Percentiles rank a stretch among this genome's conserved stretches.
These are phyloP conservation scores for Paratinospora sagittata DNA, from an alignment of 164 flowering plant genomes.

Conservation along the genomic window DNA sequence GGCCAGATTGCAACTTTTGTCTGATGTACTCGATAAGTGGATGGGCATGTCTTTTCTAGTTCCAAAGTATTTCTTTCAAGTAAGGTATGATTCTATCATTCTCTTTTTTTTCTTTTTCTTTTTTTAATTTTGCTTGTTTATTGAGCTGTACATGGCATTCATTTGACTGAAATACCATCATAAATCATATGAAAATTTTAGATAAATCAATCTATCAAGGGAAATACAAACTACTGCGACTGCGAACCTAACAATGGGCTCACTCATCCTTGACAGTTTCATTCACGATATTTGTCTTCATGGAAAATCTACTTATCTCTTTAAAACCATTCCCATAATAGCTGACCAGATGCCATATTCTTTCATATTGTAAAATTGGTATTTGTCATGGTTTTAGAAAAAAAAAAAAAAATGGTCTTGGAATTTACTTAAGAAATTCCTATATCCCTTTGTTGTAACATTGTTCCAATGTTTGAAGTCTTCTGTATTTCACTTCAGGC, in stretches of 20 bases:
- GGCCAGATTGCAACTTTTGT: constrained; percentile 33
- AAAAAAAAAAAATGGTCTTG: neutral
- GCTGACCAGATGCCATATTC: no score
- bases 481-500: constrained; percentile 38
- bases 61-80: constrained; percentile 58
- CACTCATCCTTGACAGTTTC: no score
- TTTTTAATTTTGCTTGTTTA: no score
- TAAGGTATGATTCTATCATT: constrained; percentile 42
- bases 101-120: neutral
- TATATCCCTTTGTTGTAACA: neutral
- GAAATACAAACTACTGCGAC: no score
- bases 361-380: no score
- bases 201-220: neutral
- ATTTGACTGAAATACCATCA: neutral
- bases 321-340: no score
- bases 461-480: neutral
- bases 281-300: no score
- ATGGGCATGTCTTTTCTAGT: constrained; percentile 45
- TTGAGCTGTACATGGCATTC: neutral
- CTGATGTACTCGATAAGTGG: constrained; percentile 34
- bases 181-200: neutral
- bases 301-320: no score
- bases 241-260: no score
- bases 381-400: neutral
- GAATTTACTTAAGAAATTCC: neutral